These are phyloP conservation scores for Sporothrix mexicana DNA, from an alignment of 2,329 filamentous ascomycete genomes.

Conservation along the genomic window DNA sequence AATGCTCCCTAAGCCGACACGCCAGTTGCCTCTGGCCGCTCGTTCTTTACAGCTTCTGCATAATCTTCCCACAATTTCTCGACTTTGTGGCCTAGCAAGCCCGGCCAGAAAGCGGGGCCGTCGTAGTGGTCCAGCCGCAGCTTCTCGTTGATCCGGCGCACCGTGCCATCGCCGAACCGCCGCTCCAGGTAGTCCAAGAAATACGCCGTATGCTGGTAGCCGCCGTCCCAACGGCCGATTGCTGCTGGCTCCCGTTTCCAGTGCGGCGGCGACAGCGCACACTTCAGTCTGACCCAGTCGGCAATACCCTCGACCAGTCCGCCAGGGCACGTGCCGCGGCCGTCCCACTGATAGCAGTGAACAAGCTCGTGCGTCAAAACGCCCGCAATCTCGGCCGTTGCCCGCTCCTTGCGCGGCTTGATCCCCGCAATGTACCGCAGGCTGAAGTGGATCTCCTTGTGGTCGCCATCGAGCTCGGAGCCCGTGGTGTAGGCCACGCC, in stretches of 20 bases:
- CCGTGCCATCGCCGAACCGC: conserved; percentile 63
- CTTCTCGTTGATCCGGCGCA: conserved; percentile 70
- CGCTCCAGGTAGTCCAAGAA: conserved; percentile 86
- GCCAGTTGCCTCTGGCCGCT: conserved; percentile 24
- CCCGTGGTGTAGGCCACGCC: conserved; percentile 92
- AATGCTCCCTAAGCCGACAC: background rate
- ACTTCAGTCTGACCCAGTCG: conserved; percentile 85
- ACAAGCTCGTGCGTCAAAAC: conserved; percentile 93
- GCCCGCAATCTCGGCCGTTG: conserved; percentile 71
- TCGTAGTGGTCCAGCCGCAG: conserved; percentile 69
- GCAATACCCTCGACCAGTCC: conserved; percentile 91
- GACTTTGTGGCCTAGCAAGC: conserved; percentile 69
- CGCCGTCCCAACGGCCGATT: conserved; percentile 75
- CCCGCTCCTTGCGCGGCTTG: conserved; percentile 48
- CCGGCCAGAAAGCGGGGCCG: conserved; percentile 69
- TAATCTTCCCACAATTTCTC: conserved; percentile 79
- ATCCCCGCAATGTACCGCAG: conserved; percentile 71
- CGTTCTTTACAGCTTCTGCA: conserved; percentile 45
- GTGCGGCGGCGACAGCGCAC: conserved; percentile 76
- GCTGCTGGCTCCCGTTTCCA: conserved; percentile 67
- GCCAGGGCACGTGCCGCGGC: conserved; percentile 64
- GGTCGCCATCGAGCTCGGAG: conserved; percentile 76
- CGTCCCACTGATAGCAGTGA: conserved; percentile 90
- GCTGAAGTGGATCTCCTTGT: conserved; percentile 93
- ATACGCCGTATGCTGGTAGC: conserved; percentile 90